Base-by-base conservation (phyloP, 371 early-diverging fungal species). In the Mortierella sp. region DNA sequence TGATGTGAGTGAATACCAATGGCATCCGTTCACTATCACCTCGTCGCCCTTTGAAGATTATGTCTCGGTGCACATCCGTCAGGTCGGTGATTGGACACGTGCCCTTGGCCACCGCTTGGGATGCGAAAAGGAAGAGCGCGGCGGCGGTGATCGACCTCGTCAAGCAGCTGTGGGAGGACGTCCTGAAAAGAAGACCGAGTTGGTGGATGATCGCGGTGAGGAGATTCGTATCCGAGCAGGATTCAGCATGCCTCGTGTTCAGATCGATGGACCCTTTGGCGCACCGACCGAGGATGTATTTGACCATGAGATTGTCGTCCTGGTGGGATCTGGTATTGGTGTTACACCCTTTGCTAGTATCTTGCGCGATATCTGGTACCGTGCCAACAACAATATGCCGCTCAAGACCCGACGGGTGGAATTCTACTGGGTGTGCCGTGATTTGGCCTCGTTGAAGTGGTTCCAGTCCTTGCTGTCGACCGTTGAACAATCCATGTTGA, bases 21-120 rank as follows among this genome's bases (percentile, higher is more conserved):
- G 93, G 92, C 95, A 94, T 68, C 95, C 95, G 19, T 94, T 94
- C 70, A 95, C 94, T 12, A 82, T 94, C 62, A 93, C 95, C 13
- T 91, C 90, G n/a, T 90, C 93, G 27, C 93, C 94, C 14, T 86
- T 90, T 71, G 95, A 94, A 57, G 86, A 86, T 55, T 91, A 87
- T 72, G 72, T 93, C 57, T 87, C 89, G 14, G 82, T 95, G 28
- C 94, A 94, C 71, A 91, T 95, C 55, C 87, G 91, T 67, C 85
- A 89, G 42, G 91, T 81, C 19, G 94, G 94, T 27, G 93, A 90
- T 78, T 95, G 90, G 89, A 95, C 95, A 16, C 83, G 84, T 7
- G 80, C 79, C 53, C 85, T 94, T 62, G 89, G 85, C 38, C 73
- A 61, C 26, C 66, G 78, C 26, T 59, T 81, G 66, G 81, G 81